A percentile compares a stretch with the other conserved stretches of the same genome.
Conservation (phyloP, 2,329 filamentous ascomycete species). For the Aphanocladium album region DNA sequence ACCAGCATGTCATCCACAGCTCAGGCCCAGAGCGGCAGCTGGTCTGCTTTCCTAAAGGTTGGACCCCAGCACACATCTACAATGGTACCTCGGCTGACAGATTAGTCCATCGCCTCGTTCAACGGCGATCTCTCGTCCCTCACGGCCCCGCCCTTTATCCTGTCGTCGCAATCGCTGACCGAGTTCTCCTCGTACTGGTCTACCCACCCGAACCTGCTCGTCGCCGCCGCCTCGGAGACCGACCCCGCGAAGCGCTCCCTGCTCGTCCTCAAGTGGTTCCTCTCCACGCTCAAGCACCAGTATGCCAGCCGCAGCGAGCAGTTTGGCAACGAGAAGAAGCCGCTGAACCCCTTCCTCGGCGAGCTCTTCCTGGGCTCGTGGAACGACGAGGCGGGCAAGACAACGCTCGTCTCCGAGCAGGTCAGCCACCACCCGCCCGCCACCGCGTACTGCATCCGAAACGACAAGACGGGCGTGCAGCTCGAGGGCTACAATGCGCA, state of each 20-base stretch:
- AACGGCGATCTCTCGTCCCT: conserved; percentile 76
- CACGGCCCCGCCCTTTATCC: conserved; percentile 77
- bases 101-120: conserved; percentile 70
- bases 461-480: conserved; percentile 73
- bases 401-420: conserved; percentile 87
- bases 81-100: neutral
- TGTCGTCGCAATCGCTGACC: conserved; percentile 70
- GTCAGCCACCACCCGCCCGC: conserved; percentile 92
- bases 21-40: conserved; percentile 41
- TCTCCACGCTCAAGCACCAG: conserved; percentile 88
- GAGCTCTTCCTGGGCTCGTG: conserved; percentile 92
- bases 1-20: conserved; percentile 21
- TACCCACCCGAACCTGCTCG: conserved; percentile 71
- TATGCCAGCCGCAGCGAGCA: conserved; percentile 69
- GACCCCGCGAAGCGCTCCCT: conserved; percentile 78
- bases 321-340: conserved; percentile 92
- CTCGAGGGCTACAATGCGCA: conserved; percentile 91
- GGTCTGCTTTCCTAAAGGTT: conserved; percentile 50
- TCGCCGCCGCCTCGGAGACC: conserved; percentile 73
- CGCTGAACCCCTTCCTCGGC: conserved; percentile 90
- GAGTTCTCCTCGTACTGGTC: conserved; percentile 83
- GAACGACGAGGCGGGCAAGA: conserved; percentile 76
- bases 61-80: neutral
- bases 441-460: conserved; percentile 90
- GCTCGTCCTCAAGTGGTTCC: conserved; percentile 92